phyloP scores from a whole-genome alignment of 345 rosid genomes.

The Raphanus sativus region DNA sequence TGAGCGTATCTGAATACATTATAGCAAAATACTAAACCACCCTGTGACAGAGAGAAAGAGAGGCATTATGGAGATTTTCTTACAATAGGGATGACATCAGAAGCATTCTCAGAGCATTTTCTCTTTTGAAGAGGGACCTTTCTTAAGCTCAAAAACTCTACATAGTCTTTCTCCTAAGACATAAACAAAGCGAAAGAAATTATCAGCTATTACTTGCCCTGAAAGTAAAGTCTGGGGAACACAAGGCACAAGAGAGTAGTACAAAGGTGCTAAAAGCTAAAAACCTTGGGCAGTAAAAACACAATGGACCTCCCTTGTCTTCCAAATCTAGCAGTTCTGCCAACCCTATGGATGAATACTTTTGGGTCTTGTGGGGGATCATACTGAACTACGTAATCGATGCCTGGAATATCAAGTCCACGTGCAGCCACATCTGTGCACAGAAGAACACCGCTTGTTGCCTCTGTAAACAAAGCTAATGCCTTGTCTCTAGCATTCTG shows the following conservation, averaged over 20 bases:
- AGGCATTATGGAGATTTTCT: not conserved
- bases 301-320: conserved; percentile 76
- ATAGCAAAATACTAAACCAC: not conserved
- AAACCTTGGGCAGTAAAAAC: conserved; percentile 80
- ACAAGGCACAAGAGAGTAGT: not conserved
- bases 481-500: conserved; percentile 84
- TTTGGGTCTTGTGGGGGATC: conserved; percentile 95
- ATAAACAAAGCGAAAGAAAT: not conserved
- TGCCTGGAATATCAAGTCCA: conserved; percentile 92
- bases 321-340: conserved; percentile 77
- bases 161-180: not conserved
- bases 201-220: conserved; percentile 1
- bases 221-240: not conserved
- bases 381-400: conserved; percentile 89
- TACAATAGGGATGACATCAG: not conserved
- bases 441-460: conserved; percentile 72
- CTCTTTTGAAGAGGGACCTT: not conserved
- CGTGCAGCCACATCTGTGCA: conserved; percentile 97
- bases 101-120: not conserved
- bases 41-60: not conserved
- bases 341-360: conserved; percentile 87
- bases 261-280: not conserved
- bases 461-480: conserved; percentile 70
- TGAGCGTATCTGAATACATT: not conserved
- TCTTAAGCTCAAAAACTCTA: not conserved